Conservation (phyloP, 495 filamentous ascomycete genomes). For the Aspergillus asperescens region DNA sequence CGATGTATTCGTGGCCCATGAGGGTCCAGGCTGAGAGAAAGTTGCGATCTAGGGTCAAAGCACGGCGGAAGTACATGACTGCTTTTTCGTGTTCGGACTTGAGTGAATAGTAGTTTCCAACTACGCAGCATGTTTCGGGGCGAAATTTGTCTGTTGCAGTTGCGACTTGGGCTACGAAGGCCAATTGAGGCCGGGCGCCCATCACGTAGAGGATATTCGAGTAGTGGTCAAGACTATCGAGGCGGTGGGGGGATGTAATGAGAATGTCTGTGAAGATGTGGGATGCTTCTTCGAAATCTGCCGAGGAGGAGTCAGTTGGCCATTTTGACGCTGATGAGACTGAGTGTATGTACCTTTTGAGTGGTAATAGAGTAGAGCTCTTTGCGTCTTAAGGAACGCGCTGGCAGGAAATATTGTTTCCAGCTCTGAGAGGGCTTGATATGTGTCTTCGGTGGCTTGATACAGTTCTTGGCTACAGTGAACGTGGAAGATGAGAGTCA, state of each 20-base stretch:
- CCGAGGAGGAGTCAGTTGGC: not conserved
- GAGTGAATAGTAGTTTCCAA: conserved; percentile 95
- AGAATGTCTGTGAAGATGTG: conserved; percentile 79
- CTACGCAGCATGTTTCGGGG: conserved; percentile 92
- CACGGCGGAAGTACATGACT: conserved; percentile 94
- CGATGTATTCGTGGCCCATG: conserved; percentile 99
- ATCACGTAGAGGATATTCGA: conserved; percentile 97
- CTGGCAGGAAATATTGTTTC: conserved; percentile 77
- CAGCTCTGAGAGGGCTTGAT: conserved; percentile 68
- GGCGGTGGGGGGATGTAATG: conserved; percentile 72
- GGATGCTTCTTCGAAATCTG: conserved; percentile 80
- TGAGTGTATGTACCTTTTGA: conserved; percentile 52
- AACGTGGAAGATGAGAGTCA: conserved; percentile 89
- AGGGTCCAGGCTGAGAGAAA: conserved; percentile 96
- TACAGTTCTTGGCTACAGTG: conserved; percentile 87
- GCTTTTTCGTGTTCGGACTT: conserved; percentile 96
- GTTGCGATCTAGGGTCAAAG: conserved; percentile 85
- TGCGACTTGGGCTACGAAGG: conserved; percentile 86
- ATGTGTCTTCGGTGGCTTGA: conserved; percentile 65
- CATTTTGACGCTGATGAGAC: not conserved
- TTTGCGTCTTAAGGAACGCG: conserved; percentile 83
- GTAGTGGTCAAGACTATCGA: conserved; percentile 90
- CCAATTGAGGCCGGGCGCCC: conserved; percentile 76
- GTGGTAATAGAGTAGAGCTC: conserved; percentile 85
- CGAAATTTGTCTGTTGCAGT: conserved; percentile 90